phyloP scores from a whole-genome alignment of 257 asterid genomes.

The Salvia splendens region DNA sequence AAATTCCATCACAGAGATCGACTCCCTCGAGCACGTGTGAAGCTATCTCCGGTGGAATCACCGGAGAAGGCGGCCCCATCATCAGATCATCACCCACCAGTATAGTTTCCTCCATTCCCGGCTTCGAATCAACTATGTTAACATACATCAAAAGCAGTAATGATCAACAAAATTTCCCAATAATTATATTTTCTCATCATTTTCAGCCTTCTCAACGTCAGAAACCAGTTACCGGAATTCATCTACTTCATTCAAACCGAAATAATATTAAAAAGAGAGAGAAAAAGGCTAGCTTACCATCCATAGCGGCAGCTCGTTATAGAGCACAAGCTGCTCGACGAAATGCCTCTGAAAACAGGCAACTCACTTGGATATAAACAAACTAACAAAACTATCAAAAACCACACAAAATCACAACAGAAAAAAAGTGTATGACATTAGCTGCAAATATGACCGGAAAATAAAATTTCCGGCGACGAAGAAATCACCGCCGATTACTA shows the following conservation, averaged over 20 bases:
- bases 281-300: constrained; percentile 42
- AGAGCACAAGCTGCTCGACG: constrained; percentile 46
- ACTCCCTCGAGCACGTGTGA: constrained; percentile 95
- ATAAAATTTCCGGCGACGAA: constrained; percentile 1
- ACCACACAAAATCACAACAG: neutral
- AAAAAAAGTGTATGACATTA: neutral
- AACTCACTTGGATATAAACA: constrained; percentile 14
- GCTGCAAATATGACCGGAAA: neutral
- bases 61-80: constrained; percentile 93
- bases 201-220: neutral
- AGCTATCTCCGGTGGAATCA: constrained; percentile 94
- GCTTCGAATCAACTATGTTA: constrained; percentile 77
- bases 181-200: constrained; percentile 17
- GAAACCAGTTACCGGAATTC: neutral
- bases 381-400: neutral
- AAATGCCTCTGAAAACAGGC: constrained; percentile 37
- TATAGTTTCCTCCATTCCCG: constrained; percentile 90
- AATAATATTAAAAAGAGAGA: neutral
- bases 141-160: constrained; percentile 20
- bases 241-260: neutral
- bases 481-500: neutral
- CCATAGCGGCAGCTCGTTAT: constrained; percentile 43
- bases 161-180: neutral
- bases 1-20: constrained; percentile 82
- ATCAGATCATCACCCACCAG: constrained; percentile 98